Evolutionary conservation across 768 basidiomycete species (phyloP), one percentile per base, ranked within the genome.

Genomic region (Leccinum subtestaceum): DNA sequence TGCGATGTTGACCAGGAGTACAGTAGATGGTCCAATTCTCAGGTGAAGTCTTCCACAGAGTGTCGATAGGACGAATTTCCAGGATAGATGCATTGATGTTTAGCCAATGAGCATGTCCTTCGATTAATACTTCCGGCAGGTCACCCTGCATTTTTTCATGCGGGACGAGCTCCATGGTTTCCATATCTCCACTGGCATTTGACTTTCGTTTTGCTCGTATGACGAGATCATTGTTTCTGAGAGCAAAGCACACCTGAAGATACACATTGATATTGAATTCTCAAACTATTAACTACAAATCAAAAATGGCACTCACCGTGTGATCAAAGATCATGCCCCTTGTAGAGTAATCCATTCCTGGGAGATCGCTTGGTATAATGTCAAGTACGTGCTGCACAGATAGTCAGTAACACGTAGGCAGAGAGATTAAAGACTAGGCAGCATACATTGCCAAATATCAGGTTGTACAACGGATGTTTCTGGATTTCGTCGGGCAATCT

Each of bases 291-390:
- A 1, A 3, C 8, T 25, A 21, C 6, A 52, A 3, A 4, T 4
- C 32, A 4, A n/a, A 12, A 55, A 27, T 5, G 2, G 11, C 7
- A 11, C 65, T 52, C 23, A 68, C 73, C 53, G 62, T 60, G 36
- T 74, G 55, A 8, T 31, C 58, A 5, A 40, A 60, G 2, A 71
- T 49, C 15, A 31, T 38, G 25, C 57, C 59, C 5, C 65, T 56
- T 1, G 66, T 73, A 1, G 68, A 56, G 25, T 65, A 73, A 17
- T 67, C 67, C 66, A 73, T 68, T 2, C 67, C 68, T 17, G 60
- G 46, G 17, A 67, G 52, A 57, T 69, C 73, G 2, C 56, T 52
- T 5, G 72, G 72, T 45, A 65, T 31, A 12, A 70, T 58, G 3
- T 67, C 64, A 0, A 70, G 55, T 5, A 68, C 52, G 54, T 59